Evolutionary conservation across 768 basidiomycete species (phyloP).

Genomic region (Lyophyllum atratum): DNA sequence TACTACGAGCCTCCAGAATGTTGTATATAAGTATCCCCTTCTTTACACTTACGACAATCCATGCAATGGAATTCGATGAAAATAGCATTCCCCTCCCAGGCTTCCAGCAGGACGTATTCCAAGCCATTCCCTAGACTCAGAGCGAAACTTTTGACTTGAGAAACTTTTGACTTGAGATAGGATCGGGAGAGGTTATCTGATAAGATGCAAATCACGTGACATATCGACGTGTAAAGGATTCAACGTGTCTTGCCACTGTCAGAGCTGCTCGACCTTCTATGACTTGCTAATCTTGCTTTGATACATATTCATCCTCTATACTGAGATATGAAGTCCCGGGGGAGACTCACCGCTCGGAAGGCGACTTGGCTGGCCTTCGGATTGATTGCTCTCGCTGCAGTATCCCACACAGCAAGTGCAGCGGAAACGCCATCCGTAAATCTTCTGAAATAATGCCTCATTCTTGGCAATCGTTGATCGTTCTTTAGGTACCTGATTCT

Average conservation of each 20-base stretch:
- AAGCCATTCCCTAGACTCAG: too few relatives aligned
- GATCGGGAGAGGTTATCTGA: slow-evolving; percentile 2
- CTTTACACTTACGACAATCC: too few relatives aligned
- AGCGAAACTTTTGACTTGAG: too few relatives aligned
- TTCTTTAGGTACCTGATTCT: slow-evolving; percentile 3
- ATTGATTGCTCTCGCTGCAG: slow-evolving; percentile 50
- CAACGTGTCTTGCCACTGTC: background rate
- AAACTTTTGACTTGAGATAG: too few relatives aligned
- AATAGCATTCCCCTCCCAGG: too few relatives aligned
- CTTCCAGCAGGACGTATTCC: too few relatives aligned
- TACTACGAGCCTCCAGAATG: too few relatives aligned
- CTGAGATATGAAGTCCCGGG: slow-evolving; percentile 23
- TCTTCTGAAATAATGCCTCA: slow-evolving; percentile 2
- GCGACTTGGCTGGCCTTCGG: slow-evolving; percentile 65
- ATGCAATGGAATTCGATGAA: too few relatives aligned
- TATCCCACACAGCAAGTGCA: slow-evolving; percentile 42
- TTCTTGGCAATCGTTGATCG: slow-evolving; percentile 6
- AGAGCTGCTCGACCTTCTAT: slow-evolving; percentile 4
- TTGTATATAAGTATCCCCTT: too few relatives aligned
- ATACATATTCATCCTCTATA: background rate
- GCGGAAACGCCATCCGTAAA: slow-evolving; percentile 31
- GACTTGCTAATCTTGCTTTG: slow-evolving; percentile 8
- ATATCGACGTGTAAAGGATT: slow-evolving; percentile 17
- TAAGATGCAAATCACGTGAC: slow-evolving; percentile 20
- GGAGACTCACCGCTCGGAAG: slow-evolving; percentile 39